Evolutionary conservation across 768 basidiomycete species (phyloP).

Genomic region (Trametes cingulata): DNA sequence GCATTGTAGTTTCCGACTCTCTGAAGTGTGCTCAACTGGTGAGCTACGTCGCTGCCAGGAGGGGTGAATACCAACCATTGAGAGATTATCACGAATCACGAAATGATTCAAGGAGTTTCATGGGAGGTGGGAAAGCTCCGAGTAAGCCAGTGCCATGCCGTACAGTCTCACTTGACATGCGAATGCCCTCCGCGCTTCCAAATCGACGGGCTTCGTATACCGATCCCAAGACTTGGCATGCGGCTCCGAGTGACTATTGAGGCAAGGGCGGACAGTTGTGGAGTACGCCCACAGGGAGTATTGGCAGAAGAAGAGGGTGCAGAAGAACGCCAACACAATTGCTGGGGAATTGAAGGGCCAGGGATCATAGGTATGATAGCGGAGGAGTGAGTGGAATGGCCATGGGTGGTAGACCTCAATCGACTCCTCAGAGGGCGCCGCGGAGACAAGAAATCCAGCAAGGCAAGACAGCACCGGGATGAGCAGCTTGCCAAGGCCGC

Average conservation of each 20-base stretch:
- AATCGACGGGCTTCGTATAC: conserved; percentile 45
- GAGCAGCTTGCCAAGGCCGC: conserved; percentile 40
- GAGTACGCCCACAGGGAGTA: conserved; percentile 38
- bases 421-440: conserved; percentile 49
- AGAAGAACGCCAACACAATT: conserved; percentile 41
- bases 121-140: conserved; percentile 51
- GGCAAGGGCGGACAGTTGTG: conserved; percentile 31
- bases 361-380: conserved; percentile 19
- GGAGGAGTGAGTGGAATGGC: conserved; percentile 10
- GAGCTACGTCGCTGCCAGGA: too few species aligned
- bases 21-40: too few species aligned
- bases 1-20: too few species aligned
- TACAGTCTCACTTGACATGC: conserved; percentile 38
- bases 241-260: conserved; percentile 6
- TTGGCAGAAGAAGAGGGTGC: conserved; percentile 37
- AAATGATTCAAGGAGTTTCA: too few species aligned
- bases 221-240: conserved; percentile 44
- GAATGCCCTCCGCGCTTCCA: conserved; percentile 45
- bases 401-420: conserved; percentile 40
- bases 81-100: too few species aligned
- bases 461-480: conserved; percentile 49
- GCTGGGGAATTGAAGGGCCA: conserved; percentile 52
- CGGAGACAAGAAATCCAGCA: conserved; percentile 45
- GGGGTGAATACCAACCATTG: too few species aligned
- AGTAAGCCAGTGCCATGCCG: conserved; percentile 42